These are phyloP conservation scores for Eucalyptus pauciflora DNA, from an alignment of 345 rosid species.

Conservation along the genomic window DNA sequence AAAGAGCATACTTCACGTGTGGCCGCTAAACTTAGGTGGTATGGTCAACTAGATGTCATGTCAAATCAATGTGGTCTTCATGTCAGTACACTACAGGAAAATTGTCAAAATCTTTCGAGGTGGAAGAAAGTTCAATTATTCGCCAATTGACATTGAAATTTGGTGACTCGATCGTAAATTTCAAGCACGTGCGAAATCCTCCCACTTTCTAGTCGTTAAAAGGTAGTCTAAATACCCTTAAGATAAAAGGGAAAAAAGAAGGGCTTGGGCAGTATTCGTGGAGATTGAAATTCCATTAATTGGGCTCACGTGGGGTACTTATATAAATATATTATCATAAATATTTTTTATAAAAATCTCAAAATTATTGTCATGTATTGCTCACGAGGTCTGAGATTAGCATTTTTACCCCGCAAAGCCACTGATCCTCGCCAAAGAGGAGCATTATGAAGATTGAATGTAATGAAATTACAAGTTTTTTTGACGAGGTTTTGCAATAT, in stretches of 20 bases:
- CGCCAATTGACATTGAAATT: fast-evolving
- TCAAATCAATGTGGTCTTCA: not conserved
- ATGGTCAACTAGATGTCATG: not conserved
- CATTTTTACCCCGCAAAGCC: not conserved
- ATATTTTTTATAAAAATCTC: not conserved
- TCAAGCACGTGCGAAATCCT: not conserved
- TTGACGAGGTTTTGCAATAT: fast-evolving
- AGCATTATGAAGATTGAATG: not conserved
- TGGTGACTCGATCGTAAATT: not conserved
- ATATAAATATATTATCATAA: too few species aligned
- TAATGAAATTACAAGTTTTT: not conserved
- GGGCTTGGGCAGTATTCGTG: not conserved
- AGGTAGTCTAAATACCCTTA: not conserved
- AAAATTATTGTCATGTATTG: not conserved
- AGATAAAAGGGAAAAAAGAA: not conserved
- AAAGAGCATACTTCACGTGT: not conserved
- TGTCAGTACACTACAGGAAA: not conserved
- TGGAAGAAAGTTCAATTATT: not conserved
- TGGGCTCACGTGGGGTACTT: not conserved
- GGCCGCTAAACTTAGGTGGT: not conserved
- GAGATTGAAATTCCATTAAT: not conserved
- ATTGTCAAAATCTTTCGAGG: not conserved
- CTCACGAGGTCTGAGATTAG: not conserved
- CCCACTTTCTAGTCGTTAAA: not conserved
- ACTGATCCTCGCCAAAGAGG: not conserved